phyloP scores from a whole-genome alignment of 306 rosid genomes.

The Ochetophila trinervis region DNA sequence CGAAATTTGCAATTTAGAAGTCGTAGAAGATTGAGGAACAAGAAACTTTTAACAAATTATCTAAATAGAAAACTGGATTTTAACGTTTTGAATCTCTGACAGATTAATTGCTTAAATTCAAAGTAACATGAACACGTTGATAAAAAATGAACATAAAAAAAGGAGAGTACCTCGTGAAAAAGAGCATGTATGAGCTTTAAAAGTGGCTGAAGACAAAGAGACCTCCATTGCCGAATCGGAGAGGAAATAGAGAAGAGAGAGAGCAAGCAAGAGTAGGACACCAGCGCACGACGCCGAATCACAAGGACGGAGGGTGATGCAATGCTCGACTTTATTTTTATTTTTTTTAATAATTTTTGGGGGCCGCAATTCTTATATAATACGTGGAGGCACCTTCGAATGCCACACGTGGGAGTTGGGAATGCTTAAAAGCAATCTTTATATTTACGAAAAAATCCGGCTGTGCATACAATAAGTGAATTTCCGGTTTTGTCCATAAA shows the following conservation, averaged over 20 bases:
- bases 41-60: background rate
- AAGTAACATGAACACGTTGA: background rate
- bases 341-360: too few relatives aligned
- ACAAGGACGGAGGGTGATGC: too few relatives aligned
- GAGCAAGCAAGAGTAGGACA: background rate
- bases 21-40: background rate
- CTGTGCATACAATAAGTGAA: too few relatives aligned
- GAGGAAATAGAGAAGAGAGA: background rate
- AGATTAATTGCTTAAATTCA: background rate
- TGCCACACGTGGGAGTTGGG: too few relatives aligned
- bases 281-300: background rate
- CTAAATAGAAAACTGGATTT: background rate
- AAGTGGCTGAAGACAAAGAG: slow-evolving; percentile 44
- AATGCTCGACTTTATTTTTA: too few relatives aligned
- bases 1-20: background rate
- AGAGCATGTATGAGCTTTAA: slow-evolving; percentile 18
- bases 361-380: too few relatives aligned
- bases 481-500: too few relatives aligned
- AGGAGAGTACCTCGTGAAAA: slow-evolving; percentile 21
- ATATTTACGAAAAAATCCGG: too few relatives aligned
- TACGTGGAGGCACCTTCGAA: too few relatives aligned
- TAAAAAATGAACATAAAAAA: background rate
- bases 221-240: slow-evolving; percentile 50
- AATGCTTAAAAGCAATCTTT: too few relatives aligned
- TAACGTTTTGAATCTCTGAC: too few relatives aligned